These are phyloP conservation scores for Torulaspora pretoriensis DNA, from an alignment of 1,139 yeast genomes.

Conservation along the genomic window DNA sequence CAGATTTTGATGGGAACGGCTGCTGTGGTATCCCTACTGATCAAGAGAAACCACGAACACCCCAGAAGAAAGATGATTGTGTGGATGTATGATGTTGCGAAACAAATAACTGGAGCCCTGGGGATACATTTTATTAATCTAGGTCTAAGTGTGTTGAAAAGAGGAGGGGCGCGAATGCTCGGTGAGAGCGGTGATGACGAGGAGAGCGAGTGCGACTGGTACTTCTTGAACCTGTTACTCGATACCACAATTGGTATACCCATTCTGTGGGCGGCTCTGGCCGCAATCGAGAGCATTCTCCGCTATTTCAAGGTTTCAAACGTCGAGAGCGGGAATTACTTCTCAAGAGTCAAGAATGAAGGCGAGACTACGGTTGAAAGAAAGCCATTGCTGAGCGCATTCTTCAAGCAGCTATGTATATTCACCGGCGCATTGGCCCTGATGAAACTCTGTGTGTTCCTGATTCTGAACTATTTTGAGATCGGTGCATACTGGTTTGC, in stretches of 20 bases:
- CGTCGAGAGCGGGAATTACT: constrained; percentile 77
- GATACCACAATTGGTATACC: constrained; percentile 97
- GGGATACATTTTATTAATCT: constrained; percentile 80
- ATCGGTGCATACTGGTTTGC: constrained; percentile 44
- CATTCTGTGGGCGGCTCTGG: constrained; percentile 56
- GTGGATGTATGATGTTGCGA: constrained; percentile 86
- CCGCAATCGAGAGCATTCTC: constrained; percentile 46
- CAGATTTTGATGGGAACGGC: constrained; percentile 68
- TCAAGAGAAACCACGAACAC: constrained; percentile 72
- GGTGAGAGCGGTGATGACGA: constrained; percentile 33
- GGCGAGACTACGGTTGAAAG: constrained; percentile 19
- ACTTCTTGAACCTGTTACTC: constrained; percentile 76
- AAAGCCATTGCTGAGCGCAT: constrained; percentile 64
- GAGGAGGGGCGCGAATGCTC: constrained; percentile 21
- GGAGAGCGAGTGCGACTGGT: constrained; percentile 80
- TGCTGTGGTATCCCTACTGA: constrained; percentile 67
- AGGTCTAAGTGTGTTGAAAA: constrained; percentile 59
- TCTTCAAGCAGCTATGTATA: constrained; percentile 66
- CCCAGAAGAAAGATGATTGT: constrained; percentile 86
- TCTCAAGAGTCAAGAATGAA: constrained; percentile 10
- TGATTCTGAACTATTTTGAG: constrained; percentile 57
- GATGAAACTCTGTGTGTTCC: constrained; percentile 54
- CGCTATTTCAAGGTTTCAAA: constrained; percentile 48
- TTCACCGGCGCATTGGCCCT: constrained; percentile 56
- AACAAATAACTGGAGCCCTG: constrained; percentile 82